Evolutionary conservation across 2,329 filamentous ascomycete genomes (phyloP).

Genomic region (Dothidotthia symphoricarpi): DNA sequence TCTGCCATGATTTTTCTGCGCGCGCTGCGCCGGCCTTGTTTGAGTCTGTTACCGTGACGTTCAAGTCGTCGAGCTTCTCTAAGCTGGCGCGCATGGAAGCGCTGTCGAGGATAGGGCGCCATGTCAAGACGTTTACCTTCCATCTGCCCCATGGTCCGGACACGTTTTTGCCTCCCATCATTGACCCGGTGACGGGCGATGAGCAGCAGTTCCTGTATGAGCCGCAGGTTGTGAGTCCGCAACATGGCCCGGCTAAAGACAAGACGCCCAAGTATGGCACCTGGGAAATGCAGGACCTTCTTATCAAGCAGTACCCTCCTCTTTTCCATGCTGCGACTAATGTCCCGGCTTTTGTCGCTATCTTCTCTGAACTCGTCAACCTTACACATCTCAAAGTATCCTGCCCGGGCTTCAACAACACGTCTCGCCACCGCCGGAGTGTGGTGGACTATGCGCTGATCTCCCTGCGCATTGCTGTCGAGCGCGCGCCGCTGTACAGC

Average conservation of each 20-base stretch:
- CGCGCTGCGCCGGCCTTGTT: slow-evolving; percentile 69
- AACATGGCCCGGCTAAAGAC: slow-evolving; percentile 55
- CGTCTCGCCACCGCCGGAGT: slow-evolving; percentile 69
- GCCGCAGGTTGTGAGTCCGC: slow-evolving; percentile 63
- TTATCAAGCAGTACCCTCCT: slow-evolving; percentile 83
- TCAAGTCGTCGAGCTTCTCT: slow-evolving; percentile 73
- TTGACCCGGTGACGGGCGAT: slow-evolving; percentile 72
- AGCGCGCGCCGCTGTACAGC: slow-evolving; percentile 65
- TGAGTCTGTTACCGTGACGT: slow-evolving; percentile 66
- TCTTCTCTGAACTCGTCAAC: slow-evolving; percentile 66
- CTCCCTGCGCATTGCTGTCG: slow-evolving; percentile 78
- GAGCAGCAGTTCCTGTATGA: slow-evolving; percentile 81
- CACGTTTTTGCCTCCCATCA: slow-evolving; percentile 79
- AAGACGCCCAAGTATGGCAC: slow-evolving; percentile 74
- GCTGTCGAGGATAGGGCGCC: slow-evolving; percentile 71
- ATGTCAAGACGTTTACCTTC: slow-evolving; percentile 77
- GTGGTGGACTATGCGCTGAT: slow-evolving; percentile 87
- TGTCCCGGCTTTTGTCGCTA: slow-evolving; percentile 76
- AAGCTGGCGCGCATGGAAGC: slow-evolving; percentile 70
- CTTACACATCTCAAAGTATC: slow-evolving; percentile 72
- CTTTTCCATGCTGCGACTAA: slow-evolving; percentile 89
- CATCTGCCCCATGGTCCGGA: slow-evolving; percentile 71
- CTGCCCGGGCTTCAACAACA: slow-evolving; percentile 67
- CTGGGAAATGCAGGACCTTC: slow-evolving; percentile 72
- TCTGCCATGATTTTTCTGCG: slow-evolving; percentile 68